These are phyloP conservation scores for Porcisia hertigi DNA, from an alignment of 208 protist genomes.

Conservation along the genomic window DNA sequence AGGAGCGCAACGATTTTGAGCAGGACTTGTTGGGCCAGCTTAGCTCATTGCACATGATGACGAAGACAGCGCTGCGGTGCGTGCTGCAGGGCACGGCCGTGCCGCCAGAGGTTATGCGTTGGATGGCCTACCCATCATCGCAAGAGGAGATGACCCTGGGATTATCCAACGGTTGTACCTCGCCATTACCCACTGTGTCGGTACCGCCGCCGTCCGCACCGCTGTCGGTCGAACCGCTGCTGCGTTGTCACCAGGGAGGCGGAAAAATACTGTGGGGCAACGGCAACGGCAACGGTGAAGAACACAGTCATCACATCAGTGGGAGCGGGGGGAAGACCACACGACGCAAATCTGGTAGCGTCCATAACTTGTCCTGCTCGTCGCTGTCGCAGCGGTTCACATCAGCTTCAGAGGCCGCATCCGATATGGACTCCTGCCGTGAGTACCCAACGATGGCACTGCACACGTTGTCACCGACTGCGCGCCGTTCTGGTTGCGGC, in stretches of 20 bases:
- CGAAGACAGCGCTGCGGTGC: constrained; percentile 18
- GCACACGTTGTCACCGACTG: background rate
- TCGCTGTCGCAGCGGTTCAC: constrained; percentile 8
- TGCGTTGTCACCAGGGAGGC: background rate
- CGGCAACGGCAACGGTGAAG: background rate
- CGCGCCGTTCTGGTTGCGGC: background rate
- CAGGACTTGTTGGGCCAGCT: constrained; percentile 17
- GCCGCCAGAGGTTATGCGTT: constrained; percentile 10
- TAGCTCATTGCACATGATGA: constrained; percentile 19
- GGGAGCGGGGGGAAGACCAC: background rate
- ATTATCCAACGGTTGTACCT: background rate
- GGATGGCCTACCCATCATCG: constrained; percentile 18
- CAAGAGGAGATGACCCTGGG: background rate
- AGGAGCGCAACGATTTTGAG: constrained; percentile 41
- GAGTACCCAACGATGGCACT: background rate
- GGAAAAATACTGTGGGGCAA: background rate
- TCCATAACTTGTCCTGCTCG: background rate
- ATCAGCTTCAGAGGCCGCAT: constrained; percentile 1
- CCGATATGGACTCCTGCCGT: constrained; percentile 11
- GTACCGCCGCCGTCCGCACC: background rate
- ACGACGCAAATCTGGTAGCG: background rate
- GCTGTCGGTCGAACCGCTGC: constrained; percentile 19
- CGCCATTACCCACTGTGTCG: background rate
- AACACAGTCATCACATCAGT: background rate
- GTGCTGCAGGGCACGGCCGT: constrained; percentile 9